phyloP scores from a whole-genome alignment of 176 grass and related monocot genomes.

The Hordeum marinum region DNA sequence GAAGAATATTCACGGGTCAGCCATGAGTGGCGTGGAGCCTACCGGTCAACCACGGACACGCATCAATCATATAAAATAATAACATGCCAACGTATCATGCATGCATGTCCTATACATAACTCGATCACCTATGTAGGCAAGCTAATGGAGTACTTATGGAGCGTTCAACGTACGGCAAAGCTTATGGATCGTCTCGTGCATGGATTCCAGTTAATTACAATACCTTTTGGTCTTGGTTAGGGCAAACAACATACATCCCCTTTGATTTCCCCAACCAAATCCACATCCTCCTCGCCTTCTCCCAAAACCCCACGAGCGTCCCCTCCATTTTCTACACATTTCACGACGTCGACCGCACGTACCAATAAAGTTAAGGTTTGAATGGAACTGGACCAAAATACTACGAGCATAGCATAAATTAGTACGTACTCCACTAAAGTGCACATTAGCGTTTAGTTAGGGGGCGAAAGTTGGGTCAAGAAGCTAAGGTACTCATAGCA shows the following conservation, averaged over 20 bases:
- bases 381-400: not conserved
- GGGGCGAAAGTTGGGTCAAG: not conserved
- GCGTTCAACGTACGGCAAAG: constrained; percentile 17
- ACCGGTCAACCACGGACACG: constrained; percentile 38
- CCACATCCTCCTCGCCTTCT: not conserved
- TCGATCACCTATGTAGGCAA: not conserved
- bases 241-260: constrained; percentile 30
- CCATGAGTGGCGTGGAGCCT: constrained; percentile 33
- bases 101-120: not conserved
- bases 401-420: not conserved
- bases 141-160: not conserved
- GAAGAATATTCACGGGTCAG: constrained; percentile 12
- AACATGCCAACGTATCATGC: constrained; percentile 11
- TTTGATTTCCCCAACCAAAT: constrained; percentile 35
- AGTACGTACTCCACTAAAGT: not conserved
- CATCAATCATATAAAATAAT: not conserved
- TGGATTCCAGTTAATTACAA: not conserved
- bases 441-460: not conserved
- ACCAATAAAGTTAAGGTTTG: constrained; percentile 14
- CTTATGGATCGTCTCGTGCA: not conserved
- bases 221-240: not conserved
- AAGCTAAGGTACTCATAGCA: not conserved
- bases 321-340: not conserved
- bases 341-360: not conserved
- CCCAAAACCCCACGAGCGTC: constrained; percentile 39